Conservation (phyloP, 257 asterid genomes). For the Euphrasia confusa region DNA sequence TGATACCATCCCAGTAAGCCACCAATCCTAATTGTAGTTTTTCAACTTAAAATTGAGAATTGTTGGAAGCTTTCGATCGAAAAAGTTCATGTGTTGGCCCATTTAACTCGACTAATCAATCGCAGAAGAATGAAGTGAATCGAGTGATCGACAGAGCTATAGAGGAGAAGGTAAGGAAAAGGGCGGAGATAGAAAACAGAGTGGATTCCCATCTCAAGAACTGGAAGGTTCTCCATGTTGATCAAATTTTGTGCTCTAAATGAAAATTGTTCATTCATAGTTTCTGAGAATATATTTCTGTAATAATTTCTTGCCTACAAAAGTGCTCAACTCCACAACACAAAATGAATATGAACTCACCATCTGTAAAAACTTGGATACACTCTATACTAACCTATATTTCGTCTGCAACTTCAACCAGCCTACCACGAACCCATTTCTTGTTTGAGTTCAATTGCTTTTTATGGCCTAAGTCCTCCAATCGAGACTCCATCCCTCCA, state of each 20-base stretch:
- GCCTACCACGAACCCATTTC: conserved; percentile 91
- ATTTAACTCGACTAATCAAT: background rate
- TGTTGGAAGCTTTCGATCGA: background rate
- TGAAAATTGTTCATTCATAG: no score
- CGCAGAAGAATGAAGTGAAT: conserved; percentile 35
- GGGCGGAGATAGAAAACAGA: conserved; percentile 39
- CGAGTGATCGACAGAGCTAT: conserved; percentile 26
- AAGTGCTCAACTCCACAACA: no score
- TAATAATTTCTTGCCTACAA: no score
- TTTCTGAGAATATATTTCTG: background rate
- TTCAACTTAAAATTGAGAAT: background rate
- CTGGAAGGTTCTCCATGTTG: conserved; percentile 31
- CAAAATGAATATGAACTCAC: no score
- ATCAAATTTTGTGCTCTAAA: conserved; percentile 22
- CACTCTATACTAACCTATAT: conserved; percentile 41
- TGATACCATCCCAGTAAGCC: conserved; percentile 35
- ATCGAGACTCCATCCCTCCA: conserved; percentile 3
- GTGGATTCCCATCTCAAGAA: conserved; percentile 51
- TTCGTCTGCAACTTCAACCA: conserved; percentile 61
- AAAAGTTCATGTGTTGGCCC: background rate
- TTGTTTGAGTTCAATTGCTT: conserved; percentile 17
- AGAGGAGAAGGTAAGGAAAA: conserved; percentile 33
- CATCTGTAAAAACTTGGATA: conserved; percentile 24
- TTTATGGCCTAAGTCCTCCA: background rate
- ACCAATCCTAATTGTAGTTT: background rate